Base-by-base conservation (phyloP, 345 rosid genomes). In the Rhizophora mangle region DNA sequence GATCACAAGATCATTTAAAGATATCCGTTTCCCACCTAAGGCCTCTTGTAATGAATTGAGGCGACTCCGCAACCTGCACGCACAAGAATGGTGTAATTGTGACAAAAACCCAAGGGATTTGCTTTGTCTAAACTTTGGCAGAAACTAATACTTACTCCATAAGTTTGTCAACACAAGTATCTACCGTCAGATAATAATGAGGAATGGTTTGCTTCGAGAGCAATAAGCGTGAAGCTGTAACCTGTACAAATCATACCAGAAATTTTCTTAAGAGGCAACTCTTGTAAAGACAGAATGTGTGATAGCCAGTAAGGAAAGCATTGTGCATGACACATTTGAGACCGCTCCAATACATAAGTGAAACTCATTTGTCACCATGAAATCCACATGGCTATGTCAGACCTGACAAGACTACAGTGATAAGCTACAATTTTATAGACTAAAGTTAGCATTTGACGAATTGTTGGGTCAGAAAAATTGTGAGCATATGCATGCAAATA, bases 201-300 rank as follows among this genome's bases (percentile, higher is more conserved):
- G 99, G 98, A 77, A 95, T 92, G 6, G 96, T 92, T 75, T 95
- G 99, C 90, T 95, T 95, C 6, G 99, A 95, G 75, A 87, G 74
- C 75, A 92, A 77, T 76, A 95, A 83, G 71, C 98, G 91, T 62
- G 96, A 88, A 73, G 99, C 97, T 20, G 98, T 95, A 72, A 95
- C 74, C 99, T 95, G 85, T 82, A 75, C 70, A 73, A 64, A 68
- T 55, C 56, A 73, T 24, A 58, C 64, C 69, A 68, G 53, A 61
- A 69, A 63, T 72, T 66, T 71, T 29, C 60, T 56, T 77, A 60
- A 72, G 55, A 61, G 52, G 30, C 24, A 30, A 58, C 57, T 46
- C 30, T 3, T 8, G 49, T 18, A n/a, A 10, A 60, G 20, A 43
- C 26, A 21, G 46, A 43, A 31, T 5, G 0, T 24, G 43, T 52